phyloP scores from a whole-genome alignment of 1,284 basidiomycete genomes.

The Pterulicium gracile region DNA sequence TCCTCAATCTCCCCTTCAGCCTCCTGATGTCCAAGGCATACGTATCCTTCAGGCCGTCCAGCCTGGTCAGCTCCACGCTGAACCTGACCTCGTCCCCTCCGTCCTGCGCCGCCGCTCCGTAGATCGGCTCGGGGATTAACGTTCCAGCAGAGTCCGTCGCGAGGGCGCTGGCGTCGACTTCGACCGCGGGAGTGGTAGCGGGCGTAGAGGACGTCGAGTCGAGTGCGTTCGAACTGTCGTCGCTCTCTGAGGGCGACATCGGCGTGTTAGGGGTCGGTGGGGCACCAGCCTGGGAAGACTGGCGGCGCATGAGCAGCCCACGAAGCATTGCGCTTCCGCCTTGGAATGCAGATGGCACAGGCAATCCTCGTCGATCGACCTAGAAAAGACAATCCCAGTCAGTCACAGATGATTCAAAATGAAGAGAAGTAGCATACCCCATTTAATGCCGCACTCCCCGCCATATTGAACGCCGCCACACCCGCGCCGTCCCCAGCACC shows the following conservation, averaged over 20 bases:
- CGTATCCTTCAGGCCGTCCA: conserved; percentile 80
- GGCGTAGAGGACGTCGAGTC: conserved; percentile 11
- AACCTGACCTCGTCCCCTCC: conserved; percentile 90
- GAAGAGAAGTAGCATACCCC: conserved; percentile 44
- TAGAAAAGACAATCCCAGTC: conserved; percentile 23
- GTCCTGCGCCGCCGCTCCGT: conserved; percentile 70
- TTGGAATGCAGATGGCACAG: conserved; percentile 61
- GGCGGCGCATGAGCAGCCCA: conserved; percentile 77
- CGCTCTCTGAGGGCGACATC: conserved; percentile 27
- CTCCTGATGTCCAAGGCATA: conserved; percentile 85
- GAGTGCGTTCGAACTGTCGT: conserved; percentile 28
- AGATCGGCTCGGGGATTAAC: conserved; percentile 43
- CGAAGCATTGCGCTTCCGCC: conserved; percentile 70
- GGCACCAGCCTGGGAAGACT: conserved; percentile 69
- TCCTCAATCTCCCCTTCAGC: conserved; percentile 85
- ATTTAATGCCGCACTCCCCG: conserved; percentile 69
- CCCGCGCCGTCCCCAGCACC: conserved; percentile 29
- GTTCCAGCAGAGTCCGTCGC: conserved; percentile 16
- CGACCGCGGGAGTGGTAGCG: conserved; percentile 16
- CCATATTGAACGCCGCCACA: conserved; percentile 67
- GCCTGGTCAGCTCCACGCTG: conserved; percentile 80
- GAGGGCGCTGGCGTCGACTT: conserved; percentile 20
- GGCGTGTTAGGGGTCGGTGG: conserved; percentile 23
- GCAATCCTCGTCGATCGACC: conserved; percentile 78
- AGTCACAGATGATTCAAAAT: conserved; percentile 1